These are phyloP conservation scores for Geranium rotundifolium DNA, from an alignment of 345 rosid species.

Conservation along the genomic window DNA sequence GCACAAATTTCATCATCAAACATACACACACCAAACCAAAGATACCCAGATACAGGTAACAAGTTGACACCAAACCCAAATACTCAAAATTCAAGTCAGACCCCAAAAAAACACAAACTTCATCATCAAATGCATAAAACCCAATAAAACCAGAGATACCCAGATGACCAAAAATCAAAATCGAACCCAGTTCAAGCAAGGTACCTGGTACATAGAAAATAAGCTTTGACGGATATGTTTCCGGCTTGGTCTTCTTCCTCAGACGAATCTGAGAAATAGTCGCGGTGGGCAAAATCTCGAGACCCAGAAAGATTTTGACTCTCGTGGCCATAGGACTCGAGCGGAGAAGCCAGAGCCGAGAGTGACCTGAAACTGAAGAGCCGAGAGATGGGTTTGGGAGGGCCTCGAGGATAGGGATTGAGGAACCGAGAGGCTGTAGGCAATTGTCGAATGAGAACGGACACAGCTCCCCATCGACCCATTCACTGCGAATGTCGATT, in stretches of 20 bases:
- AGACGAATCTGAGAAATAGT: background rate
- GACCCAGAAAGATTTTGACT: constrained; percentile 42
- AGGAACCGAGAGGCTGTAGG: constrained; percentile 10
- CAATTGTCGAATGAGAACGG: constrained; percentile 27
- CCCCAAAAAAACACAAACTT: background rate
- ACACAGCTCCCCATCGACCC: constrained; percentile 64
- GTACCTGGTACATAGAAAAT: constrained; percentile 77
- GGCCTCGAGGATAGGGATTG: constrained; percentile 5
- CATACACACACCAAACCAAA: background rate
- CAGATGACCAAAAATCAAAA: background rate
- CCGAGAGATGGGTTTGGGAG: constrained; percentile 2
- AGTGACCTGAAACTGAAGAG: constrained; percentile 24
- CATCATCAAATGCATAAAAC: background rate
- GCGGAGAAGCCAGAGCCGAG: constrained; percentile 47
- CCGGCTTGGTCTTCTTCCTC: constrained; percentile 42
- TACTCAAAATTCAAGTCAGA: background rate
- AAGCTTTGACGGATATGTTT: constrained; percentile 73
- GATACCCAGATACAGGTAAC: background rate
- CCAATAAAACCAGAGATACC: background rate
- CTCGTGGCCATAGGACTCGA: background rate
- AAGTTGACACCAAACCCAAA: background rate
- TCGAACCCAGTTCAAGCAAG: background rate
- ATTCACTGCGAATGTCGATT: constrained; percentile 25
- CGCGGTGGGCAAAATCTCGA: constrained; percentile 22
- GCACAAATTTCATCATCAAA: background rate